Conservation (phyloP, 2,329 filamentous ascomycete species). For the Pezicula carpinea region DNA sequence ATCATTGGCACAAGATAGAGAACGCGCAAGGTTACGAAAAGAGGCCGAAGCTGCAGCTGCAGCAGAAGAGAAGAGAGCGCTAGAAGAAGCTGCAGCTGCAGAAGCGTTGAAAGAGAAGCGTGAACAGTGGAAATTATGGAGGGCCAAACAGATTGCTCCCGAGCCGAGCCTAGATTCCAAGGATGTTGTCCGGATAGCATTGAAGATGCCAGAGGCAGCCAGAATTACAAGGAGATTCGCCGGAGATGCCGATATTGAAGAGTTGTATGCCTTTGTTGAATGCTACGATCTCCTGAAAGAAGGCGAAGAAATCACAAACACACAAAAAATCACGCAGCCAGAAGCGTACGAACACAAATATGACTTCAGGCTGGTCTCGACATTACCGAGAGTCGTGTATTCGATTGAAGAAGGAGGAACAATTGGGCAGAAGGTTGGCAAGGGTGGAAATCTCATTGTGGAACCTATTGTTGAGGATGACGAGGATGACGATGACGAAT, state of each 20-base stretch:
- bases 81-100: conserved; percentile 55
- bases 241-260: conserved; percentile 68
- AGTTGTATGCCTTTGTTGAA: conserved; percentile 94
- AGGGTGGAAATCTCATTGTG: conserved; percentile 84
- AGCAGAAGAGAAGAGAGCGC: conserved; percentile 59
- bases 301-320: conserved; percentile 19
- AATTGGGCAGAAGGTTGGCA: conserved; percentile 69
- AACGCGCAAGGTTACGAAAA: conserved; percentile 69
- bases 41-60: conserved; percentile 72
- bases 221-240: conserved; percentile 74
- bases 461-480: conserved; percentile 53
- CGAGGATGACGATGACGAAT: conserved; percentile 17
- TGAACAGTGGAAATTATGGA: conserved; percentile 76
- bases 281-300: conserved; percentile 66
- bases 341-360: conserved; percentile 75
- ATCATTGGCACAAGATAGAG: conserved; percentile 80
- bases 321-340: conserved; percentile 39
- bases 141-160: conserved; percentile 58
- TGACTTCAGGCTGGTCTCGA: conserved; percentile 77
- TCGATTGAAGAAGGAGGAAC: conserved; percentile 61
- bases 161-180: conserved; percentile 65
- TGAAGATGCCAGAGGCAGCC: conserved; percentile 64
- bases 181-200: conserved; percentile 66
- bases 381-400: conserved; percentile 80
- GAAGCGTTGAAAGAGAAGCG: conserved; percentile 44